Evolutionary conservation across 1,284 basidiomycete genomes (phyloP), one percentile per base, ranked within the genome.

Genomic region (Ganoderma leucocontextum): DNA sequence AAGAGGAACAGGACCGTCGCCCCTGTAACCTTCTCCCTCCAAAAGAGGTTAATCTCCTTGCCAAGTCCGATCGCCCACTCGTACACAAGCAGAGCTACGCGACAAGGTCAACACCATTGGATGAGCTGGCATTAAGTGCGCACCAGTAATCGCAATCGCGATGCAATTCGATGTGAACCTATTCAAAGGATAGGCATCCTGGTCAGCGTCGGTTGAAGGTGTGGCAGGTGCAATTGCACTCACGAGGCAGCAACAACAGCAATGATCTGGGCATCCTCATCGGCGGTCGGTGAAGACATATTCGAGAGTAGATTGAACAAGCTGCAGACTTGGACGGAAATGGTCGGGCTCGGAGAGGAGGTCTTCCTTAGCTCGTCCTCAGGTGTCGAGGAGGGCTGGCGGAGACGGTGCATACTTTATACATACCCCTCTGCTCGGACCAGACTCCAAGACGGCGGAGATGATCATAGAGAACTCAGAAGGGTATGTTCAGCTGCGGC

Each of bases 21-120:
- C 6, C 5, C 59, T 0, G 69, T 63, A 29, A 62, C 13, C 35
- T 63, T 61, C 29, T 55, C 44, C 39, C 22, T 66, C 69, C 71
- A 72, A 22, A 68, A 65, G 29, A 64, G 57, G 29, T 64, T 38
- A 22, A 72, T 59, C 36, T 72, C 71, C 3, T 60, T 38, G n/a
- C 44, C 59, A 8, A 72, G 47, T 2, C 69, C 70, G n/a, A 66
- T 62, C 6, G 42, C 2, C 58, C 62, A 72, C 17, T 70, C 68
- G 41, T 64, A 70, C 15, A 47, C 57, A 7, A 69, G 65, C 17
- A 66, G 29, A 33, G 62, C 68, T 70, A 52, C 15, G n/a, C 4
- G 19, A 25, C 39, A 25, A 39, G 41, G 15, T 29, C 41, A 22
- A 33, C 44, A 4, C 17, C 9, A 2, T 22, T 10, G 8, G 9